A percentile compares a stretch with the other conserved stretches of the same genome.
These are phyloP conservation scores for Colletotrichum euphorbiae DNA, from an alignment of 2,329 filamentous ascomycete species.

Conservation along the genomic window DNA sequence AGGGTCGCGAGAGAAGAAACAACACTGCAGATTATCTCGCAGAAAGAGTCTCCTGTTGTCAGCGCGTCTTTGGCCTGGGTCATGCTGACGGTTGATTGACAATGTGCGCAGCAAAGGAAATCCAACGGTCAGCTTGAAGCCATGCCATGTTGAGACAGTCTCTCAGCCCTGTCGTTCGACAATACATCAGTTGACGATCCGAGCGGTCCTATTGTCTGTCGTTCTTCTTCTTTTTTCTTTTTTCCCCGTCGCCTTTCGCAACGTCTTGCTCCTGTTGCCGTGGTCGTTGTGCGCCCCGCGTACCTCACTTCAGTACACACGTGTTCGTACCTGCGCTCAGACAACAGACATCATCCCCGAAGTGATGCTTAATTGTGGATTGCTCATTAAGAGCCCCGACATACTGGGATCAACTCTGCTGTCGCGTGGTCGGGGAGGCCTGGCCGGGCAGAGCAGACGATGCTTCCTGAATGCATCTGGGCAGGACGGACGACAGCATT, in stretches of 20 bases:
- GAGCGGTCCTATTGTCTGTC: constrained; percentile 7
- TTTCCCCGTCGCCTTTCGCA: not conserved
- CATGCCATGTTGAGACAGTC: constrained; percentile 26
- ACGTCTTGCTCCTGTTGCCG: too few relatives aligned
- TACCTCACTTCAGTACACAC: not conserved
- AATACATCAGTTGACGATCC: constrained; percentile 20
- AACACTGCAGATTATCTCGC: not conserved
- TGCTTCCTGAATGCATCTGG: not conserved
- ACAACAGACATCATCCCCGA: not conserved
- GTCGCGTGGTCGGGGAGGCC: constrained; percentile 23
- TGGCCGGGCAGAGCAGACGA: constrained; percentile 22
- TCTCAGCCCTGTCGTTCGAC: constrained; percentile 26
- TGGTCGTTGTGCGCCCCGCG: too few relatives aligned
- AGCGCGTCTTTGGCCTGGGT: not conserved
- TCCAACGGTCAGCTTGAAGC: constrained; percentile 3
- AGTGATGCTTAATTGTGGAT: not conserved
- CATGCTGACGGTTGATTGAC: not conserved
- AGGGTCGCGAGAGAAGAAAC: constrained; percentile 3
- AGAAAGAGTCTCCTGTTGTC: not conserved
- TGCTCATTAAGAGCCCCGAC: constrained; percentile 9
- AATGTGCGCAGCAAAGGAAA: too few relatives aligned
- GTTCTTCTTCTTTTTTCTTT: not conserved
- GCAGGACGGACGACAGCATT: constrained; percentile 11
- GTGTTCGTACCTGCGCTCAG: not conserved
- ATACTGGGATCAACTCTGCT: constrained; percentile 26